A percentile compares a stretch with the other conserved stretches of the same genome.
phyloP scores from a whole-genome alignment of 306 rosid genomes.

The Lathyrus oleraceus region DNA sequence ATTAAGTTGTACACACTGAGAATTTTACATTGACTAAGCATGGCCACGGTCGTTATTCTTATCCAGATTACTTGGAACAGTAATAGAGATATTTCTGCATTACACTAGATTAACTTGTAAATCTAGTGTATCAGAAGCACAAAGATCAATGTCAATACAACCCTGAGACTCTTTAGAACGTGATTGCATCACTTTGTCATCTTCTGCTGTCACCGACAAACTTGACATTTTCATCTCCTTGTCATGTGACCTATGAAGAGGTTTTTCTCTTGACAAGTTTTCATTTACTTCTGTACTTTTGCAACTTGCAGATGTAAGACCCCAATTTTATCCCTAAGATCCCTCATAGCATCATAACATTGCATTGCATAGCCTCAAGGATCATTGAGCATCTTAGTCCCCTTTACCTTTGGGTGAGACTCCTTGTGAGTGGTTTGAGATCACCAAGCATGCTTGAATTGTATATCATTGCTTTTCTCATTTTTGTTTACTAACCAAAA shows the following conservation, averaged over 20 bases:
- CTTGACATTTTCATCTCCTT: constrained; percentile 38
- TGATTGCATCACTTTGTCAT: constrained; percentile 34
- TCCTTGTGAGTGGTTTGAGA: too few species aligned
- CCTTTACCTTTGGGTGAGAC: too few species aligned
- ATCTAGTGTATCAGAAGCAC: constrained; percentile 60
- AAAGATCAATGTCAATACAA: constrained; percentile 41
- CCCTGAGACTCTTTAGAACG: constrained; percentile 37
- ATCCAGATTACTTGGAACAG: too few species aligned
- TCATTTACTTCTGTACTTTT: constrained; percentile 38
- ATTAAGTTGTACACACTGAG: constrained; percentile 22
- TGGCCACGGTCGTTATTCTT: background rate
- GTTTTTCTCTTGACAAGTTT: constrained; percentile 43
- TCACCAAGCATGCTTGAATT: too few species aligned
- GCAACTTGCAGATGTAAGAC: constrained; percentile 32
- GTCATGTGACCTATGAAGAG: constrained; percentile 52
- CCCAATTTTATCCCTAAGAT: too few species aligned
- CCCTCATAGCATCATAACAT: too few species aligned
- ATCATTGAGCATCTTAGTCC: too few species aligned
- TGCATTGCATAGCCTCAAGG: too few species aligned
- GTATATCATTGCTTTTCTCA: too few species aligned
- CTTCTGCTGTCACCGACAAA: constrained; percentile 42
- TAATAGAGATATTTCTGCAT: too few species aligned
- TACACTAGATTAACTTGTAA: too few species aligned
- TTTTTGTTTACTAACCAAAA: too few species aligned
- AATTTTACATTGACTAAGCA: constrained; percentile 12